phyloP scores from a whole-genome alignment of 352 stramenopile species.

The Phytophthora pluvialis region DNA sequence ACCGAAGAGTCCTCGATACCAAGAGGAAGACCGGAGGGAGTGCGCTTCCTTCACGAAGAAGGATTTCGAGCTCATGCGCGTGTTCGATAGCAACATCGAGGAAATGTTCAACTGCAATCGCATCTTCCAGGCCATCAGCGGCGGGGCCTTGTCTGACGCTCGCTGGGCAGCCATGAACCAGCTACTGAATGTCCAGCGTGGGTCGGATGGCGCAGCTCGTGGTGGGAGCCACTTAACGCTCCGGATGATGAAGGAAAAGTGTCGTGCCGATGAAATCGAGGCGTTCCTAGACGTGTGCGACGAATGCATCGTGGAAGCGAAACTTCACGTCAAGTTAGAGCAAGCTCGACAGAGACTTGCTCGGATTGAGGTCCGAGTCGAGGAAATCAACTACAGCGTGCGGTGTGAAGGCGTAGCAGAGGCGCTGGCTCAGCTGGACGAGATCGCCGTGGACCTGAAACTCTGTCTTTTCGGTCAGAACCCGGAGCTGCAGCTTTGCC shows the following conservation, averaged over 20 bases:
- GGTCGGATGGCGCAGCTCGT: neutral
- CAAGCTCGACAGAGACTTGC: slow-evolving; percentile 38
- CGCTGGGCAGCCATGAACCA: slow-evolving; percentile 45
- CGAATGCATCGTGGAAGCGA: slow-evolving; percentile 61
- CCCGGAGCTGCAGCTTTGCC: slow-evolving; percentile 41
- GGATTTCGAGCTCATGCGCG: slow-evolving; percentile 42
- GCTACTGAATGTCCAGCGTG: slow-evolving; percentile 15
- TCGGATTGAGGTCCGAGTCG: slow-evolving; percentile 38
- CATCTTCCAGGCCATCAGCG: slow-evolving; percentile 58
- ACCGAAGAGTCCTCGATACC: neutral
- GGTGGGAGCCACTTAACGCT: slow-evolving; percentile 27
- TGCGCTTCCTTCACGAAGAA: slow-evolving; percentile 25
- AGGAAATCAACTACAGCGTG: slow-evolving; percentile 51
- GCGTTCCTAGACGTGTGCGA: slow-evolving; percentile 45
- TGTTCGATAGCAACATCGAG: slow-evolving; percentile 52
- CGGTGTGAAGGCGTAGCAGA: slow-evolving; percentile 40
- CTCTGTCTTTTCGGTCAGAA: slow-evolving; percentile 53
- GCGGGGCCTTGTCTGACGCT: slow-evolving; percentile 44
- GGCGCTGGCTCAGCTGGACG: slow-evolving; percentile 41
- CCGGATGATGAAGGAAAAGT: slow-evolving; percentile 36
- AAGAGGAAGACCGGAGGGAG: slow-evolving; percentile 11
- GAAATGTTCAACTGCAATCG: slow-evolving; percentile 48
- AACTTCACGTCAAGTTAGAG: slow-evolving; percentile 45
- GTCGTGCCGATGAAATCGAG: slow-evolving; percentile 13
- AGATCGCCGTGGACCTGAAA: slow-evolving; percentile 42